Conservation (phyloP, 2,329 filamentous ascomycete genomes). For the Ophiosphaerella narmari region DNA sequence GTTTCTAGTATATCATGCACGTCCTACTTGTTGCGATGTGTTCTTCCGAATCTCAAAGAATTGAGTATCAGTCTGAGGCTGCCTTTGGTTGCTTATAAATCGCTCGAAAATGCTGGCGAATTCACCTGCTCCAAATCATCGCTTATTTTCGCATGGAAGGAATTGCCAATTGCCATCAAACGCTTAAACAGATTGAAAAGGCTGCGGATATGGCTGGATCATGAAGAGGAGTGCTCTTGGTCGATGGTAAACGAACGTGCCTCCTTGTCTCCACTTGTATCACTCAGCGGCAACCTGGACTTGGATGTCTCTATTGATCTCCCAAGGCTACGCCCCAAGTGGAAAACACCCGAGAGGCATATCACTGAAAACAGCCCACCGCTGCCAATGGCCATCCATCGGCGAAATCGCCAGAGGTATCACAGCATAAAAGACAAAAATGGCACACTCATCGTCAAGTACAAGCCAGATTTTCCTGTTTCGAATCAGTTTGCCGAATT, state of each 20-base stretch:
- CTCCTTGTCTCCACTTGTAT: constrained; percentile 9
- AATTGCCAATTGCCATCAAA: not conserved
- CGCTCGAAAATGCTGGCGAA: not conserved
- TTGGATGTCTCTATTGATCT: constrained; percentile 11
- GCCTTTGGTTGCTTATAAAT: not conserved
- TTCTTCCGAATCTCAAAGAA: not conserved
- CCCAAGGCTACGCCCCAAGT: constrained; percentile 14
- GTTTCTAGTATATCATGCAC: not conserved
- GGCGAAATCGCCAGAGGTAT: not conserved
- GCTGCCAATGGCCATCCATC: constrained; percentile 9
- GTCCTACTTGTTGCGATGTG: not conserved
- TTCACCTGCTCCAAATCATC: not conserved
- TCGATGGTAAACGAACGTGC: constrained; percentile 15
- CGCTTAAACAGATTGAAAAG: constrained; percentile 3
- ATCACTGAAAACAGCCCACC: constrained; percentile 8
- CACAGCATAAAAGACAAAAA: not conserved
- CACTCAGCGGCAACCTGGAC: not conserved
- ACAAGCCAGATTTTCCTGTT: not conserved
- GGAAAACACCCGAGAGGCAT: constrained; percentile 12
- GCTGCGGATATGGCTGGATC: constrained; percentile 17
- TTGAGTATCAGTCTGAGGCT: not conserved
- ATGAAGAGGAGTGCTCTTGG: constrained; percentile 10
- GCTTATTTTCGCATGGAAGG: not conserved
- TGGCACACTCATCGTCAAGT: not conserved
- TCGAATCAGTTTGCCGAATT: too few species aligned